Evolutionary conservation across 176 grass and related monocot species (phyloP), one percentile per base, ranked within the genome.

Genomic region (Cocos nucifera): DNA sequence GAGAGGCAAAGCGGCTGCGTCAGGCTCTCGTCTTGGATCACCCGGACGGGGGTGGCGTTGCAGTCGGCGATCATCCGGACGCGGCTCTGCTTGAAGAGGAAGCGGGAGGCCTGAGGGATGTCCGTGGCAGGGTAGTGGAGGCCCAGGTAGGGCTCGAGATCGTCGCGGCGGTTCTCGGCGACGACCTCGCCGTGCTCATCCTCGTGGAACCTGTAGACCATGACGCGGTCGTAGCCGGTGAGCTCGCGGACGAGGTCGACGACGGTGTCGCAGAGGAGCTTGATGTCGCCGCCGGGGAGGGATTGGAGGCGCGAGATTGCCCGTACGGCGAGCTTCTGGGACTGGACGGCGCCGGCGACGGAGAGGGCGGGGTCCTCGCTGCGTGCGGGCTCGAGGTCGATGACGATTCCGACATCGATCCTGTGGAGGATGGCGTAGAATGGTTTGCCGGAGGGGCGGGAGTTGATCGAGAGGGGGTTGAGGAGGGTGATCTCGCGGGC

Each of bases 141-240:
- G 39, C 93, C 93, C n/a, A 88, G 58, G 73, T 98, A 98, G 17
- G 93, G 84, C 65, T 98, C 93, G 30, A 98, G 85, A 51, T 98
- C 79, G 49, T 50, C 69, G 24, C 87, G 73, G n/a, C 81, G 62
- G 69, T 76, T 78, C 84, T 98, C 93, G 0, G 93, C 84, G 0
- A 98, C 81, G 12, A 98, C 93, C 70, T 98, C 93, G 6, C 93
- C 93, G 0, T 98, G 93, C 71, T 98, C 93, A 25, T 98, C 93
- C 2, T 98, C 93, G 52, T 98, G 93, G 73, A 98, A 98, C 73
- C 71, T 88, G 79, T 98, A 98, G 63, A 98, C 87, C 93, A 98
- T 98, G 65, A 98, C 93, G 55, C 93, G 83, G 64, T 98, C 84
- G 15, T 92, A 98, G 5, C 84, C 87, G 2, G 87, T 98, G 69